phyloP scores from a whole-genome alignment of 164 flowering plant genomes.

The Platanus orientalis region DNA sequence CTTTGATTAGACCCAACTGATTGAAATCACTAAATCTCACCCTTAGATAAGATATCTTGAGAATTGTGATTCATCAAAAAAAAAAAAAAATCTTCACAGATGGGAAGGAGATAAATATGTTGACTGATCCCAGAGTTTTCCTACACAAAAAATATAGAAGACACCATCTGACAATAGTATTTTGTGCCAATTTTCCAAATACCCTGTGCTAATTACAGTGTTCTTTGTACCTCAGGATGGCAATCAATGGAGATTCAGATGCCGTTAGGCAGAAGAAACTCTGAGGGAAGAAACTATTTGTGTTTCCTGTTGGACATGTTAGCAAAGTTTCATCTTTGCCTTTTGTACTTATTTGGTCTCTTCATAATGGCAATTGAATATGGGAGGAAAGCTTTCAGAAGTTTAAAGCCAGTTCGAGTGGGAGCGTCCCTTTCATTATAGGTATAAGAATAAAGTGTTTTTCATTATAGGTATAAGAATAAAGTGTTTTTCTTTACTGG shows the following conservation, averaged over 20 bases:
- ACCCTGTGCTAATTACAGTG: background rate
- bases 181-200: background rate
- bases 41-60: no score
- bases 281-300: conserved; percentile 3
- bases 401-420: conserved; percentile 21
- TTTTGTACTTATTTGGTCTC: conserved; percentile 25
- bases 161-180: no score
- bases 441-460: background rate
- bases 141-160: no score
- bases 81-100: background rate
- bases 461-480: conserved; percentile 2
- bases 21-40: no score
- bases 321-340: conserved; percentile 18
- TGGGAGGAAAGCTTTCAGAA: conserved; percentile 12
- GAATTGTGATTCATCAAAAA: background rate
- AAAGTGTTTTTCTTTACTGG: background rate
- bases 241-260: background rate
- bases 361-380: conserved; percentile 22
- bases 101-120: no score
- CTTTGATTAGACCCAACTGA: no score
- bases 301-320: conserved; percentile 10
- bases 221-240: conserved; percentile 12
- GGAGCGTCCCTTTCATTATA: conserved; percentile 20
- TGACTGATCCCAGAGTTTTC: no score
- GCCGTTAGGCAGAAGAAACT: conserved; percentile 10